These are phyloP conservation scores for Cytospora schulzeri DNA, from an alignment of 2,329 filamentous ascomycete species.

Conservation along the genomic window DNA sequence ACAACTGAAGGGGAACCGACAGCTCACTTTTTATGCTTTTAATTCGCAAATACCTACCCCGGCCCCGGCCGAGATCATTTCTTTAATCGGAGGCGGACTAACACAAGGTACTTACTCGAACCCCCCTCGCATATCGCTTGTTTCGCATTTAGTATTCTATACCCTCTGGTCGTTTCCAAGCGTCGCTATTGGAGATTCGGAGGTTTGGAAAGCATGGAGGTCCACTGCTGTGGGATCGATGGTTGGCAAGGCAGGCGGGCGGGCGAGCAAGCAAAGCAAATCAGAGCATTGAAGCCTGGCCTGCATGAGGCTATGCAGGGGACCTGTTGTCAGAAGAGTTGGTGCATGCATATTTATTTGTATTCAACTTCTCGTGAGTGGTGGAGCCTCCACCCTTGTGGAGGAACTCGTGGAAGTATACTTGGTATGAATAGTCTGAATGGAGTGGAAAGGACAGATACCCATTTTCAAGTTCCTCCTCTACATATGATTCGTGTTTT, in stretches of 20 bases:
- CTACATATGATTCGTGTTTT: not conserved
- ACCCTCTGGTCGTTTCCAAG: slow-evolving; percentile 19
- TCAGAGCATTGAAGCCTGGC: not conserved
- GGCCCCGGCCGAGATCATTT: slow-evolving; percentile 9
- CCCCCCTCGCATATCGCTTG: not conserved
- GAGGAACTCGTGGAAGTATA: not conserved
- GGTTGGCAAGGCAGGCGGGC: not conserved
- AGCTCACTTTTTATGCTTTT: slow-evolving; percentile 17
- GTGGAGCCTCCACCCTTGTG: not conserved
- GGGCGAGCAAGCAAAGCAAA: not conserved
- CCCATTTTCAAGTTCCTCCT: not conserved
- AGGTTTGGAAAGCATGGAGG: slow-evolving; percentile 1
- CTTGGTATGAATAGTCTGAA: not conserved
- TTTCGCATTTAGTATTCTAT: slow-evolving; percentile 4
- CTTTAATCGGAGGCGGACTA: not conserved
- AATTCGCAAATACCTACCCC: slow-evolving; percentile 21
- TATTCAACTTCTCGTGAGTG: slow-evolving; percentile 10
- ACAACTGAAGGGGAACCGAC: slow-evolving; percentile 17
- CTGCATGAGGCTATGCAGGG: not conserved
- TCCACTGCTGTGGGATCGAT: not conserved
- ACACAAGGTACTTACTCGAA: not conserved
- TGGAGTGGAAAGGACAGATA: slow-evolving; percentile 18
- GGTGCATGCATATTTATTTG: not conserved
- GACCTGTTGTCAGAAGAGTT: not conserved
- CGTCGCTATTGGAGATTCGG: slow-evolving; percentile 1